Evolutionary conservation across 2,329 filamentous ascomycete genomes (phyloP).

Genomic region (Metarhizium sp.): DNA sequence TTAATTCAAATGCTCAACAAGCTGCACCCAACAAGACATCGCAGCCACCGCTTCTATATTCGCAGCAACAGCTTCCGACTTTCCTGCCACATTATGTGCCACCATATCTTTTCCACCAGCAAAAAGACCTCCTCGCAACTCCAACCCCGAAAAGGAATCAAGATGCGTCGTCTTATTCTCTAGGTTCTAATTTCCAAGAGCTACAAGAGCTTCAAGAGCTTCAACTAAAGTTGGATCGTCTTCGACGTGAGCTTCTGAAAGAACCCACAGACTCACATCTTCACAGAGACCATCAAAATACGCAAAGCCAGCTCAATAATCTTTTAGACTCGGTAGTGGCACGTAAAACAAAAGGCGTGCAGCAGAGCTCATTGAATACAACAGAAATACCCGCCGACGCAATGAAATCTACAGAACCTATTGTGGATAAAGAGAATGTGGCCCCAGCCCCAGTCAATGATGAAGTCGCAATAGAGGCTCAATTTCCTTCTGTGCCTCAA

Average conservation of each 20-base stretch:
- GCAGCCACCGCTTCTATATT: neutral
- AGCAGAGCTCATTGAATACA: neutral
- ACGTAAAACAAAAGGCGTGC: neutral
- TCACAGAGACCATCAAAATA: slow-evolving; percentile 13
- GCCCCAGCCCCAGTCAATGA: neutral
- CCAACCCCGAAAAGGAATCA: neutral
- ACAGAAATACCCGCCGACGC: neutral
- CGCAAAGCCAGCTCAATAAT: slow-evolving; percentile 20
- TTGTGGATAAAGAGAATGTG: slow-evolving; percentile 1
- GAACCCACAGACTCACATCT: slow-evolving; percentile 14
- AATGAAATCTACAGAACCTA: slow-evolving; percentile 8
- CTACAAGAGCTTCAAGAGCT: slow-evolving; percentile 18
- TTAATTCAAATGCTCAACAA: neutral
- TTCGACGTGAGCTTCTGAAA: slow-evolving; percentile 14
- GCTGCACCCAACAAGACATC: neutral
- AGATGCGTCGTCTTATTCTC: neutral
- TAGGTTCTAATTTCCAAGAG: slow-evolving; percentile 1
- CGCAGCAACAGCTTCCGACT: neutral
- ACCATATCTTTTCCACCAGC: neutral
- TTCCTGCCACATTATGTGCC: neutral
- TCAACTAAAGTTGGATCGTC: slow-evolving; percentile 17
- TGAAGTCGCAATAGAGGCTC: neutral
- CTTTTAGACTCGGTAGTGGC: slow-evolving; percentile 13
- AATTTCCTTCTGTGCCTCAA: neutral
- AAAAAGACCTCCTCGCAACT: neutral